These are phyloP conservation scores for Apodospora peruviana DNA, from an alignment of 495 filamentous ascomycete species.

Conservation along the genomic window DNA sequence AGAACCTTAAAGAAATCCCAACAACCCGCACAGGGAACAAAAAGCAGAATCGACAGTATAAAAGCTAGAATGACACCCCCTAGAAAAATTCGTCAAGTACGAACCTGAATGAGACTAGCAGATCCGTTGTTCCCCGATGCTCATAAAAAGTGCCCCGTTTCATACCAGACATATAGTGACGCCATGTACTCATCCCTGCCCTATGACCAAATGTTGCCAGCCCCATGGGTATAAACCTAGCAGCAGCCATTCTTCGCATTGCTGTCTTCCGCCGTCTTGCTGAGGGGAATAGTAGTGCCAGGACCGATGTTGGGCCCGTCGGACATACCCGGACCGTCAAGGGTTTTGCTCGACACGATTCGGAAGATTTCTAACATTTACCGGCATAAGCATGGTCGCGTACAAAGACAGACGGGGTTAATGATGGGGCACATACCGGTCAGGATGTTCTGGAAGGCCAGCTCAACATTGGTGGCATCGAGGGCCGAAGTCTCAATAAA, in stretches of 20 bases:
- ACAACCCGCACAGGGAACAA: slow-evolving; percentile 14
- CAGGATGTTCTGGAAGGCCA: slow-evolving; percentile 99
- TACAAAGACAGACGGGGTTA: slow-evolving; percentile 6
- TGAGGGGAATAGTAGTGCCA: slow-evolving; percentile 78
- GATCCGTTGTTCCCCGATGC: slow-evolving; percentile 30
- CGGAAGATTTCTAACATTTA: slow-evolving; percentile 99
- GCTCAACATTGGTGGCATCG: slow-evolving; percentile 98
- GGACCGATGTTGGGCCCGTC: slow-evolving; percentile 68
- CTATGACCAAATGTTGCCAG: slow-evolving; percentile 28
- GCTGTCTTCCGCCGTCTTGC: slow-evolving; percentile 55
- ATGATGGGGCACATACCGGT: slow-evolving; percentile 62
- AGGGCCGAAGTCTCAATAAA: slow-evolving; percentile 99
- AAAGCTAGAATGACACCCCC: slow-evolving; percentile 21
- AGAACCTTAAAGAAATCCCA: slow-evolving; percentile 22
- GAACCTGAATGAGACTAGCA: slow-evolving; percentile 30
- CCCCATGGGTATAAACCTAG: slow-evolving; percentile 40
- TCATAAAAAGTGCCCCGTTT: slow-evolving; percentile 26
- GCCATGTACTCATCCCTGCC: slow-evolving; percentile 41
- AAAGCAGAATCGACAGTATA: slow-evolving; percentile 28
- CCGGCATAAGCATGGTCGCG: too few species aligned
- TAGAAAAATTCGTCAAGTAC: slow-evolving; percentile 21
- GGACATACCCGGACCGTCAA: slow-evolving; percentile 75
- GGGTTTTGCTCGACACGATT: slow-evolving; percentile 95
- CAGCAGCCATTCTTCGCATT: slow-evolving; percentile 86
- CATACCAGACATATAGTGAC: slow-evolving; percentile 40